These are phyloP conservation scores for Trametes cubensis DNA, from an alignment of 768 basidiomycete species.

Conservation along the genomic window DNA sequence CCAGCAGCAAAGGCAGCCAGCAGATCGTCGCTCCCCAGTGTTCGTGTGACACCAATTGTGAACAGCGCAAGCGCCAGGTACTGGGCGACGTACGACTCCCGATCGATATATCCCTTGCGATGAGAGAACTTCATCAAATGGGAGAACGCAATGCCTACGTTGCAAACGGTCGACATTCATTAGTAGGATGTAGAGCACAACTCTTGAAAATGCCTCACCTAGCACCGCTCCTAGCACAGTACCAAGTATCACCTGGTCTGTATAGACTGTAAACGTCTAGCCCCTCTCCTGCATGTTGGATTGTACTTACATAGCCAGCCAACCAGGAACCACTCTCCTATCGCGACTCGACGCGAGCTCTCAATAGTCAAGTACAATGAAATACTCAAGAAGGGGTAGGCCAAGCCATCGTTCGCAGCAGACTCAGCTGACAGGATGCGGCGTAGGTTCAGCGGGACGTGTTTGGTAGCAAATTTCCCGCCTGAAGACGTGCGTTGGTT, in stretches of 20 bases:
- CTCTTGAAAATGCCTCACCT: conserved; percentile 33
- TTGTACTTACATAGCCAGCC: conserved; percentile 75
- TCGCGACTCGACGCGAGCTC: conserved; percentile 56
- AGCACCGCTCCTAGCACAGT: conserved; percentile 63
- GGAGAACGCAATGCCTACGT: conserved; percentile 64
- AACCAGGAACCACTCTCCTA: conserved; percentile 84
- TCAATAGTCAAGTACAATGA: conserved; percentile 86
- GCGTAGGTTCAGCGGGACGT: conserved; percentile 77
- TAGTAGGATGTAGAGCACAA: too few relatives aligned
- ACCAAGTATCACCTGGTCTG: conserved; percentile 84
- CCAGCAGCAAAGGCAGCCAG: conserved; percentile 88
- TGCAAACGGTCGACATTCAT: too few relatives aligned
- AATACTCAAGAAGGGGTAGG: conserved; percentile 88
- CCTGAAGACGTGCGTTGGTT: conserved; percentile 40
- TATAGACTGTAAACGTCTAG: neutral
- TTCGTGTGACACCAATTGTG: conserved; percentile 75
- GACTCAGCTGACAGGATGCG: conserved; percentile 86
- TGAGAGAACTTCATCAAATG: conserved; percentile 74
- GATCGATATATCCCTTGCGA: conserved; percentile 63
- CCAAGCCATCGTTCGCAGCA: conserved; percentile 94
- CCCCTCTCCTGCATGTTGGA: neutral
- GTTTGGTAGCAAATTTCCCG: conserved; percentile 66
- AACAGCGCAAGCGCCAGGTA: conserved; percentile 75
- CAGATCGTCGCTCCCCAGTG: conserved; percentile 85
- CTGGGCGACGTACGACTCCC: conserved; percentile 88